Percentiles rank a stretch among this genome's conserved stretches.
Conservation (phyloP, 2,329 filamentous ascomycete species). For the Aspergillus ustus region DNA sequence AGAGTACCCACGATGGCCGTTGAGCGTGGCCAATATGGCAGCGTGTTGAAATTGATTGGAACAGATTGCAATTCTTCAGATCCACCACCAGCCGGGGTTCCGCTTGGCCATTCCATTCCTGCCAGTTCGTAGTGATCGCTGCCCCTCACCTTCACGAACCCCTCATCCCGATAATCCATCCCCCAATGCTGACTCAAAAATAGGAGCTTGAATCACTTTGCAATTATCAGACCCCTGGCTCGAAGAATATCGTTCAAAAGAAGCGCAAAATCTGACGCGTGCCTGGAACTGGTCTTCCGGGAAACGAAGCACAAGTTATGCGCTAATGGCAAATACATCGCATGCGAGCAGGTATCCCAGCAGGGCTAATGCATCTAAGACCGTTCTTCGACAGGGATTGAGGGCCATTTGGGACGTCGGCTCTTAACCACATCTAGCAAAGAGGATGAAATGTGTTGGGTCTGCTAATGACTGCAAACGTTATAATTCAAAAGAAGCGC, state of each 20-base stretch:
- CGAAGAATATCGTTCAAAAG: neutral
- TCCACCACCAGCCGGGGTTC: neutral
- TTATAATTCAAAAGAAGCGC: neutral
- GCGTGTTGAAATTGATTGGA: neutral
- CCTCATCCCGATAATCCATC: neutral
- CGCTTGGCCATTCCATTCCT: neutral
- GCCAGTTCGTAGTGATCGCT: neutral
- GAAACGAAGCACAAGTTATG: neutral
- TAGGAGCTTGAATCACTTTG: neutral
- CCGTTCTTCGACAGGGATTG: conserved; percentile 1
- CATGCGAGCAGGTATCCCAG: neutral
- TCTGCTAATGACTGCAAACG: neutral
- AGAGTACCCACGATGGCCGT: neutral
- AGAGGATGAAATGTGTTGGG: neutral
- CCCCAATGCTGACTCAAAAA: neutral
- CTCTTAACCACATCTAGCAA: neutral
- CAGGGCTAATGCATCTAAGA: neutral
- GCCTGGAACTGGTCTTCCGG: neutral
- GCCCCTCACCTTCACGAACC: neutral
- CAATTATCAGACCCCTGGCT: neutral
- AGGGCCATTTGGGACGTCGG: neutral
- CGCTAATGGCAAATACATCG: neutral
- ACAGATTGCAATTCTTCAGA: neutral
- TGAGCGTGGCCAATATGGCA: neutral
- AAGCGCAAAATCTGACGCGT: neutral